Percentiles rank a stretch among this genome's conserved stretches.
These are phyloP conservation scores for Annulohypoxylon bovei DNA, from an alignment of 495 filamentous ascomycete species.

Conservation along the genomic window DNA sequence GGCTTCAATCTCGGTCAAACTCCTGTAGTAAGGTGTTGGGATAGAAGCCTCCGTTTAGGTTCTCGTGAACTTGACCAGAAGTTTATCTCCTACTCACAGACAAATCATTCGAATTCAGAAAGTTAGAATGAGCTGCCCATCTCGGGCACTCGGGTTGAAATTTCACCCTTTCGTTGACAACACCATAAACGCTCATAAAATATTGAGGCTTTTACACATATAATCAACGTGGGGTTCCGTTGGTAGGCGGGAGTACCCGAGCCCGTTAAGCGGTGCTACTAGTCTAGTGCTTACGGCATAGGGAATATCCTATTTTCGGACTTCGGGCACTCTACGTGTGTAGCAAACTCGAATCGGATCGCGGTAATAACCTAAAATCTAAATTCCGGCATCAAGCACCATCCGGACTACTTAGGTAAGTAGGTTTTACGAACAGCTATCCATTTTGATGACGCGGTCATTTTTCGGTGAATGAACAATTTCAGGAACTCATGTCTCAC, in stretches of 20 bases:
- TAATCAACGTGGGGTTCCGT: conserved; percentile 16
- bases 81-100: not conserved
- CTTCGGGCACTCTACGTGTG: not conserved
- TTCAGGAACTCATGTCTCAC: not conserved
- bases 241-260: conserved; percentile 28
- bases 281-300: not conserved
- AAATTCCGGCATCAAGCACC: not conserved
- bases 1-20: not conserved
- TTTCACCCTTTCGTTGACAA: no score
- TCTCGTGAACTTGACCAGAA: not conserved
- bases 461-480: not conserved
- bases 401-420: not conserved
- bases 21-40: not conserved
- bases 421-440: not conserved
- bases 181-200: no score
- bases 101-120: not conserved
- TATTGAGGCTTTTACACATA: no score
- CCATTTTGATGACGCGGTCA: not conserved
- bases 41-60: not conserved
- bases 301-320: not conserved
- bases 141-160: no score
- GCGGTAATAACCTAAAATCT: not conserved
- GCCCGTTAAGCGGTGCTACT: not conserved
- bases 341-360: no score
- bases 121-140: not conserved